Conservation (phyloP, 768 basidiomycete species). For the Coprinopsis marcescibilis region DNA sequence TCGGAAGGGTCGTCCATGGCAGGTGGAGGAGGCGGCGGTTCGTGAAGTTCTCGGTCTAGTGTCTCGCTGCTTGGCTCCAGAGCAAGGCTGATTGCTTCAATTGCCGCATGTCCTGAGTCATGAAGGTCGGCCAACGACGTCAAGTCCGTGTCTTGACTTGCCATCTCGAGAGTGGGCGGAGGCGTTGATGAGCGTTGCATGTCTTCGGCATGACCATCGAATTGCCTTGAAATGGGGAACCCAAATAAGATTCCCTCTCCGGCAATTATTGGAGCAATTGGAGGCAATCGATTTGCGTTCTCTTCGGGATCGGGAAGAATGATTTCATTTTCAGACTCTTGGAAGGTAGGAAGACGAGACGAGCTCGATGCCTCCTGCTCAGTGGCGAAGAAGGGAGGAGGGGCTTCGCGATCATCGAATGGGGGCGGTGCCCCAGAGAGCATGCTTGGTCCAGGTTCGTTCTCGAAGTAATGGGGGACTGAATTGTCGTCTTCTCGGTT, state of each 20-base stretch:
- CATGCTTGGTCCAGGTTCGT: constrained; percentile 73
- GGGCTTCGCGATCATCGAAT: constrained; percentile 78
- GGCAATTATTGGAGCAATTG: constrained; percentile 33
- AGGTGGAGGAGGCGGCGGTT: constrained; percentile 66
- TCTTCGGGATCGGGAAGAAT: constrained; percentile 52
- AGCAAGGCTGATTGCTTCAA: constrained; percentile 54
- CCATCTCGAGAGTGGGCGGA: constrained; percentile 73
- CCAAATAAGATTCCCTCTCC: constrained; percentile 82
- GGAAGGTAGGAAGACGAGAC: constrained; percentile 60
- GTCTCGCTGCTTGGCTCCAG: constrained; percentile 46
- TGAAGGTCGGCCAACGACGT: constrained; percentile 56
- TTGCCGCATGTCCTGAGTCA: constrained; percentile 42
- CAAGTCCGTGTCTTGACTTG: constrained; percentile 63
- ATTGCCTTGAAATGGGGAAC: constrained; percentile 64
- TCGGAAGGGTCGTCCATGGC: constrained; percentile 85
- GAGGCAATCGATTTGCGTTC: constrained; percentile 23
- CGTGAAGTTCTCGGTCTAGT: constrained; percentile 23
- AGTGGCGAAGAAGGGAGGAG: constrained; percentile 63
- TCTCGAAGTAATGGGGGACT: constrained; percentile 62
- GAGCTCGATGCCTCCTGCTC: constrained; percentile 57
- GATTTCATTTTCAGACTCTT: constrained; percentile 75
- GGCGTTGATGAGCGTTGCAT: constrained; percentile 60
- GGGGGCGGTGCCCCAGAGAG: constrained; percentile 63
- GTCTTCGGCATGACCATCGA: constrained; percentile 75
- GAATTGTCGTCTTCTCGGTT: constrained; percentile 66